These are phyloP conservation scores for Trichophyton simii DNA, from an alignment of 2,329 filamentous ascomycete genomes.

Conservation along the genomic window DNA sequence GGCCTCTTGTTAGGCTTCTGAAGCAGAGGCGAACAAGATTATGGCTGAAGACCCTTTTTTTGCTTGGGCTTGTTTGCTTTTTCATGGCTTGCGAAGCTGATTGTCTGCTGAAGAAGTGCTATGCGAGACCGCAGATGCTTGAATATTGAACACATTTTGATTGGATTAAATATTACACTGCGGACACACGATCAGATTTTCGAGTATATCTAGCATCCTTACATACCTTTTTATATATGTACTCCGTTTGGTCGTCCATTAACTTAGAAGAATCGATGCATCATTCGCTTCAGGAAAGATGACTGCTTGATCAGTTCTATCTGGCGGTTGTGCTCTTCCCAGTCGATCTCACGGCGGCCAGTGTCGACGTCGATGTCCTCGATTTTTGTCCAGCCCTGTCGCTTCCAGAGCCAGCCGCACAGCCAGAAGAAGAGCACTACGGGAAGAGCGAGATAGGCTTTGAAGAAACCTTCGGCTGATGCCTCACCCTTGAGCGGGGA, in stretches of 20 bases:
- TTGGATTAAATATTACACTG: constrained; percentile 1
- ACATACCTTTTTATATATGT: no score
- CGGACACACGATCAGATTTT: not conserved
- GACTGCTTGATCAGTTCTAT: constrained; percentile 10
- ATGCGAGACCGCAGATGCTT: not conserved
- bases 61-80: not conserved
- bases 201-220: no score
- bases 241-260: not conserved
- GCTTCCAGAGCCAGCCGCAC: constrained; percentile 52
- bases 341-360: constrained; percentile 52
- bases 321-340: constrained; percentile 46
- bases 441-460: constrained; percentile 21
- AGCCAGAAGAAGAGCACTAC: constrained; percentile 38
- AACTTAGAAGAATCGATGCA: constrained; percentile 11
- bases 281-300: constrained; percentile 10
- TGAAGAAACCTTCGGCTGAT: constrained; percentile 20
- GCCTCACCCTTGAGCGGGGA: constrained; percentile 13
- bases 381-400: constrained; percentile 45
- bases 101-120: not conserved
- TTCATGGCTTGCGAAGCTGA: not conserved
- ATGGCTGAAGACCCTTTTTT: not conserved
- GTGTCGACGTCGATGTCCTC: constrained; percentile 54
- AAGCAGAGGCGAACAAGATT: not conserved
- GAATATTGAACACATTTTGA: not conserved
- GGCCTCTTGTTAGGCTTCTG: not conserved